Evolutionary conservation across 2,329 filamentous ascomycete genomes (phyloP), one percentile per base, ranked within the genome.

Genomic region (Cryphonectria nitschkei): DNA sequence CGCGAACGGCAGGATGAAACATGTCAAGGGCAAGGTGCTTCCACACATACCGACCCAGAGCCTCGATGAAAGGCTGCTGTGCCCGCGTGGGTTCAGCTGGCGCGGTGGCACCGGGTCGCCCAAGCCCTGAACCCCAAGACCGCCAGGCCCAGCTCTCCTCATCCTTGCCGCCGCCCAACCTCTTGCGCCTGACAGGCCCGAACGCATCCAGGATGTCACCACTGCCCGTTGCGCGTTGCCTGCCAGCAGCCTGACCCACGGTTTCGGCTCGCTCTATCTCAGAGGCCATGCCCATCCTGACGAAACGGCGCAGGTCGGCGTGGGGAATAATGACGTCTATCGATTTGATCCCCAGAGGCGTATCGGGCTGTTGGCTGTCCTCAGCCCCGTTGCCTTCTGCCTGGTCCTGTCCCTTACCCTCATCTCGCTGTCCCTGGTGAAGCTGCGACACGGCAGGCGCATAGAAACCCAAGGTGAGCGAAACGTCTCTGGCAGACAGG

Each of bases 141-240:
- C 82, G 80, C 86, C 86, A 88, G 2, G 76, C 80, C 86, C 86
- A 88, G 3, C 86, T 85, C 68, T 88, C 85, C 70, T 88, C 86
- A 11, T 80, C 77, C 69, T 83, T 81, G 14, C 80, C 80, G 0
- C 85, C 85, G 0, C 84, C 84, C 0, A 87, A 77, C 61, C 79
- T 81, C n/a, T 82, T 80, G 2, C 84, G 81, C 67, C 84, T 81
- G 19, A 79, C 78, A 1, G 72, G 34, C 14, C 34, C 46, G n/a
- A 34, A 68, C 7, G 66, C 9, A 61, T 68, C 65, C 22, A 8
- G 5, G 26, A 16, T 34, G 29, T 37, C 39, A 2, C n/a, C 19
- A 19, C 22, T 19, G 37, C n/a, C 7, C 13, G 37, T 4, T n/a
- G n/a, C 8, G 60, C 83, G 79, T 8, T 74, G 75, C 39, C 79